phyloP scores from a whole-genome alignment of 495 filamentous ascomycete species.

The Friedmanniomyces simplex region DNA sequence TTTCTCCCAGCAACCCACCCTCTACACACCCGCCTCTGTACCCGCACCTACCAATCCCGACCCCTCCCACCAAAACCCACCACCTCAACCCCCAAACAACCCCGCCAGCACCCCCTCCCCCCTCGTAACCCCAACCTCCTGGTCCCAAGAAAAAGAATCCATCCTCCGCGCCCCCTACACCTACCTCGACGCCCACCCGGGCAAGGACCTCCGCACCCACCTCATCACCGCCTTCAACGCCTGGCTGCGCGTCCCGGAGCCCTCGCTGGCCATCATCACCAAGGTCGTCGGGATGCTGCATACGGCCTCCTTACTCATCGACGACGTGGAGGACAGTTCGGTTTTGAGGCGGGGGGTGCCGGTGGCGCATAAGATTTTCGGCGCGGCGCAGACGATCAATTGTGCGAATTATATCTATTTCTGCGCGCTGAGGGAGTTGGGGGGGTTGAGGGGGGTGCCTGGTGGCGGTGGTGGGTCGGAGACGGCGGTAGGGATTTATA shows the following conservation, averaged over 20 bases:
- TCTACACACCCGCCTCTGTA: not conserved
- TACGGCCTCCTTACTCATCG: constrained; percentile 83
- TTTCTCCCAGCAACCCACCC: not conserved
- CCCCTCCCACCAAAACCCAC: not conserved
- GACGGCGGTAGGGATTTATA: constrained; percentile 69
- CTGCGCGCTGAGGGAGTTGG: constrained; percentile 61
- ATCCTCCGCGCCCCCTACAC: constrained; percentile 80
- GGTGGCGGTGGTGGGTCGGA: constrained; percentile 14
- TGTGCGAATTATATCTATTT: constrained; percentile 97
- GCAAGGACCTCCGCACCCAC: constrained; percentile 81
- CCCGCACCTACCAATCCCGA: no score
- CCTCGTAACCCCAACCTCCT: constrained; percentile 8
- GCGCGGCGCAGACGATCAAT: constrained; percentile 93
- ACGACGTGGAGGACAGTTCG: constrained; percentile 65
- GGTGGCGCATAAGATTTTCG: constrained; percentile 90
- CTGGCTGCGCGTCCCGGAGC: constrained; percentile 74
- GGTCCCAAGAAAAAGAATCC: constrained; percentile 37
- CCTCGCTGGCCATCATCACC: constrained; percentile 70
- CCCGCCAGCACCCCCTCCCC: not conserved
- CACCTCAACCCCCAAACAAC: not conserved
- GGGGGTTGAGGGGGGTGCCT: constrained; percentile 42
- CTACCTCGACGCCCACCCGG: constrained; percentile 74
- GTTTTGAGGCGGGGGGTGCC: constrained; percentile 77
- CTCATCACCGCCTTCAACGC: constrained; percentile 83
- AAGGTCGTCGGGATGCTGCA: constrained; percentile 89